Conservation (phyloP, 2,329 filamentous ascomycete species). For the Sarocladiaceae sp. region DNA sequence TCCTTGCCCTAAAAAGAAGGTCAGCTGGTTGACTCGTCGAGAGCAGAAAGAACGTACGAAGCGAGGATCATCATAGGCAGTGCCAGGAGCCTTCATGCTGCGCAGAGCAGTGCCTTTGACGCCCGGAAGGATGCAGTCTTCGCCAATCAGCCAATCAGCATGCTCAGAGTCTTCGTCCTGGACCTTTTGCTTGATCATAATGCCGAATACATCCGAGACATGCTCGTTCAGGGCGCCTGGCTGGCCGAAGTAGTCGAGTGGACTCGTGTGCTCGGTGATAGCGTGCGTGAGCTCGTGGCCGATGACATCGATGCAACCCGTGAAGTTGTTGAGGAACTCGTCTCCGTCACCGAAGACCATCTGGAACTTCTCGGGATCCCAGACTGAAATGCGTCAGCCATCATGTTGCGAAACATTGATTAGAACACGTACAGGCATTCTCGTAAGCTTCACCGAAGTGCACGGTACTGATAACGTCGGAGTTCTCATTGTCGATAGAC, state of each 20-base stretch:
- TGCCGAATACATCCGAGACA: constrained; percentile 49
- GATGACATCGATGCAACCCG: constrained; percentile 47
- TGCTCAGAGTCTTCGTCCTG: constrained; percentile 36
- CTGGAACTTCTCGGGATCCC: constrained; percentile 41
- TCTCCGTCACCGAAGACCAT: constrained; percentile 53
- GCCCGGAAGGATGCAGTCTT: constrained; percentile 43
- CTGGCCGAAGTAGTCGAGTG: constrained; percentile 44
- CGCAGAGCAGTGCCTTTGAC: constrained; percentile 46
- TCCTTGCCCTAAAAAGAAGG: constrained; percentile 38
- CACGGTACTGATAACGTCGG: constrained; percentile 44
- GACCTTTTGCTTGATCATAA: constrained; percentile 50
- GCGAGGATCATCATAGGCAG: constrained; percentile 44
- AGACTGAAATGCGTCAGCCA: constrained; percentile 27
- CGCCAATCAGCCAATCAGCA: constrained; percentile 50
- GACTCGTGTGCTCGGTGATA: constrained; percentile 43
- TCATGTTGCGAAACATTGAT: not conserved
- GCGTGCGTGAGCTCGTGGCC: constrained; percentile 53
- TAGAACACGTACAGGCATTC: constrained; percentile 39
- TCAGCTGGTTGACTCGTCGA: not conserved
- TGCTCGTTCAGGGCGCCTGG: constrained; percentile 52
- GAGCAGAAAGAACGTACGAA: constrained; percentile 30
- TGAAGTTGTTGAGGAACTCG: constrained; percentile 45
- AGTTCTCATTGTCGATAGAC: constrained; percentile 45
- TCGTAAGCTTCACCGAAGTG: constrained; percentile 44
- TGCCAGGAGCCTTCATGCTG: constrained; percentile 48